These are phyloP conservation scores for Tagetes patula DNA, from an alignment of 129 eudicot genomes.

Conservation along the genomic window DNA sequence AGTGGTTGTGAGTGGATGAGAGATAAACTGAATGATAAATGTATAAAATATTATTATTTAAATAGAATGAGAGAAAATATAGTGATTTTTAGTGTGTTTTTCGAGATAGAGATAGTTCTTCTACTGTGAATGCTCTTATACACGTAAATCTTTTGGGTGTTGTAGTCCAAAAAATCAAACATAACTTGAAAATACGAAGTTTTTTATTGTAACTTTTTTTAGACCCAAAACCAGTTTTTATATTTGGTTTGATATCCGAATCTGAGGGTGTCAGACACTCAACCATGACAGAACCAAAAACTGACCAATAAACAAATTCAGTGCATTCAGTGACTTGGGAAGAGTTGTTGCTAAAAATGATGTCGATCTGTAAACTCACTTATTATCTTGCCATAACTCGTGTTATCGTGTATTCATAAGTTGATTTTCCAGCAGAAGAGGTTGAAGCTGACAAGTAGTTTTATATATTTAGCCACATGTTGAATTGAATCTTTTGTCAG, in stretches of 20 bases:
- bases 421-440: background rate
- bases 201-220: background rate
- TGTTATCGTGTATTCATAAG: background rate
- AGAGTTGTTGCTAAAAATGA: background rate
- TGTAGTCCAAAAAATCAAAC: background rate
- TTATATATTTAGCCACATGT: background rate
- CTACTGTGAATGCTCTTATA: background rate
- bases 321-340: slow-evolving; percentile 7
- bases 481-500: background rate
- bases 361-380: background rate
- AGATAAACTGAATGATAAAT: too few species aligned
- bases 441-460: slow-evolving; percentile 2
- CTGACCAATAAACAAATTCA: background rate
- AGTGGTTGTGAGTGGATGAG: too few species aligned
- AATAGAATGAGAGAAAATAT: too few species aligned
- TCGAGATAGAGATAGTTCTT: too few species aligned
- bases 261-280: slow-evolving; percentile 13
- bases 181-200: background rate
- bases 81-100: too few species aligned
- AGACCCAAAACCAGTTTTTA: background rate
- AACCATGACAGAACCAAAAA: background rate
- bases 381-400: background rate
- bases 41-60: too few species aligned
- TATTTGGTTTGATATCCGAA: slow-evolving; percentile 1
- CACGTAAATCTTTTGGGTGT: background rate